Percentiles rank a stretch among this genome's conserved stretches.
Evolutionary conservation across 352 stramenopile genomes (phyloP).

Genomic region (Phytopythium litorale): DNA sequence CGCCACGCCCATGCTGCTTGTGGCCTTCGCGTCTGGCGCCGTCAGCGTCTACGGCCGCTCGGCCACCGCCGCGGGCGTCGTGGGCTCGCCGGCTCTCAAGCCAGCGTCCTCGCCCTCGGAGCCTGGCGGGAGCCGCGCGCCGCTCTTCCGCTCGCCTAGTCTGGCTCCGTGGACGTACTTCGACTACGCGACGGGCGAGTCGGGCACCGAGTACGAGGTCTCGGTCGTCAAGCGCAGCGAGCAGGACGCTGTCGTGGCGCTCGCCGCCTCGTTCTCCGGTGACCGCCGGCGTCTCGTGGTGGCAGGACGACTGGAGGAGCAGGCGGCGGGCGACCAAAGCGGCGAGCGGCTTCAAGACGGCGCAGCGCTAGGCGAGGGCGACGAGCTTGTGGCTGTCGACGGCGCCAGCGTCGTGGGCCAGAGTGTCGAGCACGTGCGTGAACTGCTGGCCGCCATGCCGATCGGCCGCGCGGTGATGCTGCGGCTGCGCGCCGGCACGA

Average conservation of each 20-base stretch:
- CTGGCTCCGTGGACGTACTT: conserved; percentile 73
- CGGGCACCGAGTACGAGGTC: conserved; percentile 66
- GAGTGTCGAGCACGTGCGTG: conserved; percentile 23
- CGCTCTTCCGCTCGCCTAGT: conserved; percentile 34
- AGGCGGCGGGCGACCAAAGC: background rate
- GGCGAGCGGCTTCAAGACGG: background rate
- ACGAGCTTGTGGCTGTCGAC: conserved; percentile 69
- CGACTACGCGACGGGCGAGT: conserved; percentile 63
- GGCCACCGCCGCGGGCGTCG: conserved; percentile 44
- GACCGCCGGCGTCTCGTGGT: background rate
- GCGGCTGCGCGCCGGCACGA: conserved; percentile 28
- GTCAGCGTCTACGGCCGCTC: conserved; percentile 67
- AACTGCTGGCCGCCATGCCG: conserved; percentile 27
- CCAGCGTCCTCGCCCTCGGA: conserved; percentile 9
- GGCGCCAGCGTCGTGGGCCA: conserved; percentile 42
- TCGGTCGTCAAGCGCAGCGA: conserved; percentile 31
- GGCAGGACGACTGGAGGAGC: conserved; percentile 4
- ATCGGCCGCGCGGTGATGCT: conserved; percentile 31
- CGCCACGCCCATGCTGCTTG: conserved; percentile 64
- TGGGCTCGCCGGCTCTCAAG: conserved; percentile 38
- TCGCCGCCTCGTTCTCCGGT: background rate
- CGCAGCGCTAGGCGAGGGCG: conserved; percentile 22
- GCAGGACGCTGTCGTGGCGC: background rate
- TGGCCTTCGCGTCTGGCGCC: conserved; percentile 50
- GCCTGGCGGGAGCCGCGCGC: background rate